phyloP scores from a whole-genome alignment of 129 eudicot species.

The Deinandra increscens region DNA sequence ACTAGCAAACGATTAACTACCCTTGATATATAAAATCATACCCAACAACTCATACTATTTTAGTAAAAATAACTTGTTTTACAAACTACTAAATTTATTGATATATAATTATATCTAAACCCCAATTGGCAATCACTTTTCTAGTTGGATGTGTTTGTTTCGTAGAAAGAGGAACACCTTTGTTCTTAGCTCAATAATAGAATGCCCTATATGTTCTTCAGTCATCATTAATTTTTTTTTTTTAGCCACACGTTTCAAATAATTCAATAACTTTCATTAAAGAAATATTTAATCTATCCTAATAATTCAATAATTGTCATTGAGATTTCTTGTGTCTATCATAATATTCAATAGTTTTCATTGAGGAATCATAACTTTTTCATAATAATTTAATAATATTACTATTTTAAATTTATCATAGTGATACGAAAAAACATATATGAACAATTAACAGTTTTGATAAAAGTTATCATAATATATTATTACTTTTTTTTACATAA shows the following conservation, averaged over 20 bases:
- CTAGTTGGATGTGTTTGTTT: slow-evolving; percentile 21
- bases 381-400: not conserved
- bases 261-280: not conserved
- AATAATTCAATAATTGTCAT: not conserved
- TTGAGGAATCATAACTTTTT: not conserved
- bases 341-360: not conserved
- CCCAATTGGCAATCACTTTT: too few relatives aligned
- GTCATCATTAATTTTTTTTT: slow-evolving; percentile 6
- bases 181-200: slow-evolving; percentile 27
- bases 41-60: too few relatives aligned
- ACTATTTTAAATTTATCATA: not conserved
- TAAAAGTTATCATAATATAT: too few relatives aligned
- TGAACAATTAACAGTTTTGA: too few relatives aligned
- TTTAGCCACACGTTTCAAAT: slow-evolving; percentile 11
- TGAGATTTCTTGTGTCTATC: not conserved
- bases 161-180: slow-evolving; percentile 26
- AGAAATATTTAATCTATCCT: not conserved
- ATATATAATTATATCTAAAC: too few relatives aligned
- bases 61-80: too few relatives aligned
- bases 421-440: not conserved
- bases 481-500: too few relatives aligned
- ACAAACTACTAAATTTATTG: too few relatives aligned
- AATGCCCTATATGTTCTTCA: slow-evolving; percentile 22
- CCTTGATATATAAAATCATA: not conserved
- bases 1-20: not conserved